Evolutionary conservation across 2,329 filamentous ascomycete genomes (phyloP), one percentile per base, ranked within the genome.

Genomic region (Nothomitra cinnamomea): DNA sequence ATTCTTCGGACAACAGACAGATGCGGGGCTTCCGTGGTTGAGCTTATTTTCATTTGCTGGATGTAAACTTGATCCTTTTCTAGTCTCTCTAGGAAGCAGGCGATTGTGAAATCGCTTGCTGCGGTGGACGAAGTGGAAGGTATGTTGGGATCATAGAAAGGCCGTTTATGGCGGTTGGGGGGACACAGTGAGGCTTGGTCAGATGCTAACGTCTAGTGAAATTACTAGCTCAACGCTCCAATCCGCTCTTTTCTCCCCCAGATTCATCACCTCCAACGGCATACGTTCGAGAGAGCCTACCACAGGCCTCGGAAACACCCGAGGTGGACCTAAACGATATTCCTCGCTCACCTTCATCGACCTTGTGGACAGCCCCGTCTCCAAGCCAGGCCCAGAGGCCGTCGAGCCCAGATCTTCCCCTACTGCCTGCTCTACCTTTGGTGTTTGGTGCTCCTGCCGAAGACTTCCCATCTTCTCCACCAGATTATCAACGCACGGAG

Each of bases 71-170:
- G 4, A 10, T 32, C 28, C 52, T 40, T 8, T 52, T 61, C 24
- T 41, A 55, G 6, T 61, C 61, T 45, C 61, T 45, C 8, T 17
- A 17, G 35, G 21, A 35, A 41, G 50, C 50, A 25, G 42, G 32
- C 68, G 68, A 65, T 68, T 68, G 69, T 69, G 68, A 68, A 65
- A 65, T 65, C 66, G 68, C 67, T 70, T 70, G 68, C 67, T 69
- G 67, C 67, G 65, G 63, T 63, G 65, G 66, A 67, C 67, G 66
- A 69, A 62, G 68, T 67, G 68, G 68, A 69, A 68, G 65, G 68
- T 70, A 60, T 57, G 67, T 67, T 55, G 35, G 24, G 21, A 28
- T 17, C 13, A n/a, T 21, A 15, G 19, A 41, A 47, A 22, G 15
- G 13, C 15, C 28, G 28, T 32, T 32, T 10, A 32, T 32, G 28